Conservation (phyloP, 495 filamentous ascomycete species). For the Neurospora sp. region DNA sequence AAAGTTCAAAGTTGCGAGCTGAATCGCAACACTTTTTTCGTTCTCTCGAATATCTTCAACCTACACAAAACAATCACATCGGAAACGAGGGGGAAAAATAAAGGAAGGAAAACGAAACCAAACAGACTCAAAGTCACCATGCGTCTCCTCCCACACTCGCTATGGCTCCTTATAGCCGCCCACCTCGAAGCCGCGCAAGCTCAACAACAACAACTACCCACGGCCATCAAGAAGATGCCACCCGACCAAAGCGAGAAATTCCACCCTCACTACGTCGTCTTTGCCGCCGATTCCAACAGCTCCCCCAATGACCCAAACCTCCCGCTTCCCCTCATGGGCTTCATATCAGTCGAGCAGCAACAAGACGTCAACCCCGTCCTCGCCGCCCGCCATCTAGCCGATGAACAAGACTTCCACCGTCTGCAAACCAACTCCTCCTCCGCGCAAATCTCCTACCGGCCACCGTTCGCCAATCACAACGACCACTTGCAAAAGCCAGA, state of each 20-base stretch:
- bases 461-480: conserved; percentile 24
- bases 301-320: conserved; percentile 2
- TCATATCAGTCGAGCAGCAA: conserved; percentile 1
- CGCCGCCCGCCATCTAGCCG: conserved; percentile 6
- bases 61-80: neutral
- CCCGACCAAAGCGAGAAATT: conserved; percentile 80
- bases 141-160: conserved; percentile 39
- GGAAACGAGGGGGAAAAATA: neutral
- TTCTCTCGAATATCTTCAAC: neutral
- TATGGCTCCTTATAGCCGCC: conserved; percentile 37
- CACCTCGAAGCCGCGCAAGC: conserved; percentile 17
- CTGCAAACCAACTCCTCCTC: conserved; percentile 24
- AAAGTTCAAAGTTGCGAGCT: neutral
- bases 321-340: neutral
- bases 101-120: neutral
- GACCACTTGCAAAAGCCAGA: neutral
- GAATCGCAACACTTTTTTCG: neutral
- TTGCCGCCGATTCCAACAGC: conserved; percentile 15
- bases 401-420: conserved; percentile 12
- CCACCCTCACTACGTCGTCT: conserved; percentile 50
- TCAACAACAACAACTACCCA: conserved; percentile 27
- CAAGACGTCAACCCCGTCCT: conserved; percentile 2
- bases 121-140: conserved; percentile 17
- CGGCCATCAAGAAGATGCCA: conserved; percentile 62
- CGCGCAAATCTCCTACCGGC: conserved; percentile 18